phyloP scores from a whole-genome alignment of 2,329 filamentous ascomycete species.

The Colletotrichum destructivum region DNA sequence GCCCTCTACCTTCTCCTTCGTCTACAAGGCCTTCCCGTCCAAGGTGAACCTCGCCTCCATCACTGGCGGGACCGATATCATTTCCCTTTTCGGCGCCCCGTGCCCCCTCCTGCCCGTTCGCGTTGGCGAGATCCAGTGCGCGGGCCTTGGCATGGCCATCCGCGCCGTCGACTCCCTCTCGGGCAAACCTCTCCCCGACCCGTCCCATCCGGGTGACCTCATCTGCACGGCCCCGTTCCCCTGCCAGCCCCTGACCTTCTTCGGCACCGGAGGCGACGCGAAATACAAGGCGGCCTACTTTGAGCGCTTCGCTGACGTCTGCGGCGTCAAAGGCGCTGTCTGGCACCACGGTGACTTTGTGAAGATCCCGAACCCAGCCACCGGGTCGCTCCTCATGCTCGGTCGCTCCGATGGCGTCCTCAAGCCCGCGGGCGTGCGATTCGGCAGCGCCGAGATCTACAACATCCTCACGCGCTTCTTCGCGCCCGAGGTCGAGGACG shows the following conservation, averaged over 20 bases:
- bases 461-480: slow-evolving; percentile 93
- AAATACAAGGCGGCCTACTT: slow-evolving; percentile 92
- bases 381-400: slow-evolving; percentile 89
- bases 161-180: slow-evolving; percentile 71
- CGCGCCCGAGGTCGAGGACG: slow-evolving; percentile 82
- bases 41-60: slow-evolving; percentile 92
- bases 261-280: slow-evolving; percentile 78
- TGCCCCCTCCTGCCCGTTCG: slow-evolving; percentile 82
- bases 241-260: slow-evolving; percentile 92
- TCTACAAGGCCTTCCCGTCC: slow-evolving; percentile 86
- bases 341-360: slow-evolving; percentile 99
- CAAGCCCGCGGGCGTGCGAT: slow-evolving; percentile 92
- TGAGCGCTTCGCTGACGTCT: slow-evolving; percentile 76
- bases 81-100: slow-evolving; percentile 92
- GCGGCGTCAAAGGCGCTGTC: slow-evolving; percentile 60
- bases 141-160: slow-evolving; percentile 85
- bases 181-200: slow-evolving; percentile 64
- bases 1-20: slow-evolving; percentile 91
- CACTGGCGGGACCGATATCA: slow-evolving; percentile 96
- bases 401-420: slow-evolving; percentile 93
- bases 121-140: slow-evolving; percentile 82
- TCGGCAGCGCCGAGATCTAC: slow-evolving; percentile 96
- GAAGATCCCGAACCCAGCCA: slow-evolving; percentile 73
- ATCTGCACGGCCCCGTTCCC: slow-evolving; percentile 91
- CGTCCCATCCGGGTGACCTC: slow-evolving; percentile 85